A percentile compares a stretch with the other conserved stretches of the same genome.
These are phyloP conservation scores for Corallochytrium limacisporum DNA, from an alignment of 78 protist genomes.

Conservation along the genomic window DNA sequence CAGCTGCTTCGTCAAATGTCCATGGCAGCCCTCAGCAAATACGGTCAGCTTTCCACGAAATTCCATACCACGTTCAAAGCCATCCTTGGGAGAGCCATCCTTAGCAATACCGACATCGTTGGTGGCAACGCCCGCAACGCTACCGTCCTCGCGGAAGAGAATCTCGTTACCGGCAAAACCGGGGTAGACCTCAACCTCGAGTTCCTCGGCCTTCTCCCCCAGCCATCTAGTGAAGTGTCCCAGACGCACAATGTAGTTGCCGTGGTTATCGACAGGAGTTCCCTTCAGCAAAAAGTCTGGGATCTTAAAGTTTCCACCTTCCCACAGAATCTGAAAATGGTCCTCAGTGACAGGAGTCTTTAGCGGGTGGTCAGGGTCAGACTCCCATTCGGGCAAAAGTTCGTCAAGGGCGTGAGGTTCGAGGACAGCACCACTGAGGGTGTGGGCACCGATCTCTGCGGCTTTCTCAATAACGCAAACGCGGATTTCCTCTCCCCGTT, in stretches of 20 bases:
- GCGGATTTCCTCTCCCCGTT: conserved; percentile 21
- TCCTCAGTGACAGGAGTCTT: conserved; percentile 63
- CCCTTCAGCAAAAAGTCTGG: conserved; percentile 22
- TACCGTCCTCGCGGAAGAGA: conserved; percentile 43
- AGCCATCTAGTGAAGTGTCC: conserved; percentile 68
- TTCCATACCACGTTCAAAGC: conserved; percentile 84
- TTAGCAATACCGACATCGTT: conserved; percentile 70
- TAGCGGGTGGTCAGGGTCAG: conserved; percentile 55
- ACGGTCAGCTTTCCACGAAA: conserved; percentile 67
- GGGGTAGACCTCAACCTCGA: conserved; percentile 88
- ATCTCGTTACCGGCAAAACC: conserved; percentile 71
- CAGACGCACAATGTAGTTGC: conserved; percentile 83
- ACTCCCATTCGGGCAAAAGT: conserved; percentile 70
- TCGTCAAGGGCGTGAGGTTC: conserved; percentile 83
- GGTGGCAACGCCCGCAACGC: conserved; percentile 70
- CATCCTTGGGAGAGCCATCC: conserved; percentile 18
- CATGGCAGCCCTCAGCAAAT: conserved; percentile 89
- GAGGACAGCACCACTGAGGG: conserved; percentile 85
- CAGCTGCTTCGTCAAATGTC: conserved; percentile 62
- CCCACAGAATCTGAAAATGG: conserved; percentile 38
- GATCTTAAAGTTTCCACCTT: neutral
- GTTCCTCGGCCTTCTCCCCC: conserved; percentile 76
- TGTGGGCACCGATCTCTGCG: conserved; percentile 67
- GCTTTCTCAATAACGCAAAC: conserved; percentile 89
- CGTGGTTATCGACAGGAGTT: conserved; percentile 64